These are phyloP conservation scores for Rhododendron williamsianum DNA, from an alignment of 148 eudicot species.

Conservation along the genomic window DNA sequence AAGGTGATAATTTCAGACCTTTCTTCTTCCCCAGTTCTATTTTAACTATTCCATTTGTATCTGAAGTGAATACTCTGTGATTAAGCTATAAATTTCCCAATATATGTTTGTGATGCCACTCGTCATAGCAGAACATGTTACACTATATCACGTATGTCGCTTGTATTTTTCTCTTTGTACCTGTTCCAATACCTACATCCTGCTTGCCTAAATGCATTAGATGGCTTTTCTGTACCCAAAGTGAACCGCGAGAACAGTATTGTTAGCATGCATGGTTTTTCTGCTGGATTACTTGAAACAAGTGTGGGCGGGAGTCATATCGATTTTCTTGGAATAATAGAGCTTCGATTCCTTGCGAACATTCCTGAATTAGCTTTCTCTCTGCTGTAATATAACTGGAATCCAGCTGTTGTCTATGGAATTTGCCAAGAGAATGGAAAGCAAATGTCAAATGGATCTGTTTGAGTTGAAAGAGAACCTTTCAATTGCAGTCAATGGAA, in stretches of 20 bases:
- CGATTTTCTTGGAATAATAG: neutral
- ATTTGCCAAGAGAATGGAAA: neutral
- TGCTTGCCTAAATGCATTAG: neutral
- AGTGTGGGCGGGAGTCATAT: neutral
- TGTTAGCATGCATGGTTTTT: neutral
- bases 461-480: neutral
- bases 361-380: neutral
- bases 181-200: neutral
- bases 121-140: neutral
- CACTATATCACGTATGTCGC: neutral
- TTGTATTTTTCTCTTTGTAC: neutral
- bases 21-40: slow-evolving; percentile 5
- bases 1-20: neutral
- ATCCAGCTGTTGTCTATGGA: neutral
- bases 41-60: neutral
- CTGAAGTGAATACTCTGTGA: neutral
- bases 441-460: neutral
- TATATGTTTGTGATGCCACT: neutral
- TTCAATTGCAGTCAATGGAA: neutral
- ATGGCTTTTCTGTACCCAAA: neutral
- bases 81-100: neutral
- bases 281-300: neutral
- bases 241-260: neutral
- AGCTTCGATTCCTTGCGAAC: neutral
- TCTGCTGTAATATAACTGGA: neutral